Conservation (phyloP, 2,329 filamentous ascomycete genomes). For the Herpotrichia juniperi region DNA sequence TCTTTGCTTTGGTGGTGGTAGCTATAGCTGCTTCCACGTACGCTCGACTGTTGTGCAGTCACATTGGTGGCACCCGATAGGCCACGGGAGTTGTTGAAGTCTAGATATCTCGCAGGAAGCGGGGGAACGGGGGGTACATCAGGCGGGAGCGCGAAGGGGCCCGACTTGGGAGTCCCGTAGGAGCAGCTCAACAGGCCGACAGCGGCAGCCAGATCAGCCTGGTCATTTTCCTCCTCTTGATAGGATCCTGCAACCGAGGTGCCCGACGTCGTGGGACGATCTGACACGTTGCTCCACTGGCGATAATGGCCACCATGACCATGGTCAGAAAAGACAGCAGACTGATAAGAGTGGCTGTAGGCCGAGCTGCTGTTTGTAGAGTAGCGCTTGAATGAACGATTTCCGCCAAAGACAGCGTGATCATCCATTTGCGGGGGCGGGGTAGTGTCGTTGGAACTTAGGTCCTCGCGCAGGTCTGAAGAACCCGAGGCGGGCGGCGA, state of each 20-base stretch:
- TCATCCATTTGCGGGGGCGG: constrained; percentile 80
- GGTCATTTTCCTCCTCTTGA: constrained; percentile 69
- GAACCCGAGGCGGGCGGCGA: constrained; percentile 83
- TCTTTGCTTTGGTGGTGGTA: constrained; percentile 52
- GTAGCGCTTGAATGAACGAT: constrained; percentile 50
- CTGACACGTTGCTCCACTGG: constrained; percentile 70
- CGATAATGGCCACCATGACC: constrained; percentile 67
- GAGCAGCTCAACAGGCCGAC: constrained; percentile 91
- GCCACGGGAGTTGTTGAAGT: constrained; percentile 58
- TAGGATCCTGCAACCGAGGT: constrained; percentile 67
- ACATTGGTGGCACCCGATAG: constrained; percentile 63
- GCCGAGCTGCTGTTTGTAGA: constrained; percentile 56
- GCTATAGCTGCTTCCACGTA: constrained; percentile 68
- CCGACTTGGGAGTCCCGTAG: constrained; percentile 78
- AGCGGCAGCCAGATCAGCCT: constrained; percentile 85
- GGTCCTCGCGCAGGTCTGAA: constrained; percentile 74
- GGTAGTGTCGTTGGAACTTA: constrained; percentile 90
- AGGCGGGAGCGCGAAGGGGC: constrained; percentile 66
- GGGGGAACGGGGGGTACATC: constrained; percentile 89
- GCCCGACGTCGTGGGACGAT: constrained; percentile 77
- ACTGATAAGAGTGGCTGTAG: constrained; percentile 81
- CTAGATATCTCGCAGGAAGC: constrained; percentile 79
- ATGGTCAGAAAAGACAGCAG: constrained; percentile 64
- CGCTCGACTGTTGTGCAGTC: constrained; percentile 64
- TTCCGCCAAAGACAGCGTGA: constrained; percentile 54